phyloP scores from a whole-genome alignment of 2,329 filamentous ascomycete genomes.

The Nigrospora osmanthi region DNA sequence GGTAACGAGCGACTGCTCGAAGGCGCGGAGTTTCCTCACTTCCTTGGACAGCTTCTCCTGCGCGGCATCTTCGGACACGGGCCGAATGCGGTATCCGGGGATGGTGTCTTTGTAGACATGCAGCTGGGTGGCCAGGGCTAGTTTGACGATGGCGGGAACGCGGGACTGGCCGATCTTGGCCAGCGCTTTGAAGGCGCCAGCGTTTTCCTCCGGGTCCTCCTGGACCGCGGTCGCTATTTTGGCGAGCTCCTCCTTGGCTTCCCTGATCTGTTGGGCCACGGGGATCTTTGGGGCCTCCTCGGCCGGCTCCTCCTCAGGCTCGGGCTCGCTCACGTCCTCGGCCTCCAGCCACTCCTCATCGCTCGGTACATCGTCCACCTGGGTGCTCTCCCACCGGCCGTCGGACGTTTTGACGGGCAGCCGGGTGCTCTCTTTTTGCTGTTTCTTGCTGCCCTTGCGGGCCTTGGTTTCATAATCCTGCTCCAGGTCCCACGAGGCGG shows the following conservation, averaged over 20 bases:
- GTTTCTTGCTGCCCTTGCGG: conserved; percentile 68
- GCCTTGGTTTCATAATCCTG: conserved; percentile 80
- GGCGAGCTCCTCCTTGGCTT: conserved; percentile 88
- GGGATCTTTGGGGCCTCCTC: conserved; percentile 58
- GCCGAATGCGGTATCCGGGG: conserved; percentile 89
- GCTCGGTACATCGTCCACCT: conserved; percentile 48
- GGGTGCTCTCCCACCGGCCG: conserved; percentile 58
- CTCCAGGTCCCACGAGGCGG: conserved; percentile 82
- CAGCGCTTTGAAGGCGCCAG: conserved; percentile 69
- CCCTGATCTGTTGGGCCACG: conserved; percentile 69
- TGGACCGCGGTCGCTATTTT: conserved; percentile 74
- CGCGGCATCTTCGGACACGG: conserved; percentile 65
- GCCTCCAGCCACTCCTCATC: conserved; percentile 59
- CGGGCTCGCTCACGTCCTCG: conserved; percentile 42
- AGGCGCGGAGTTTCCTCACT: conserved; percentile 71
- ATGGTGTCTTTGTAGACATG: conserved; percentile 94
- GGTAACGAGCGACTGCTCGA: conserved; percentile 79
- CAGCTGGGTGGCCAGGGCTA: conserved; percentile 79
- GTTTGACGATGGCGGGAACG: conserved; percentile 71
- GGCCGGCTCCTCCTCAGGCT: conserved; percentile 35
- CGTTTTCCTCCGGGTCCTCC: conserved; percentile 88
- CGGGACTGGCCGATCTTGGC: conserved; percentile 64
- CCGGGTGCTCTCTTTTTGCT: conserved; percentile 61
- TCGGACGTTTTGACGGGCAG: conserved; percentile 83
- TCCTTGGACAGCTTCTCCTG: conserved; percentile 85